Evolutionary conservation across 192 early-diverging fungal species (phyloP), one percentile per base, ranked within the genome.

Genomic region (Backusella australiensis): DNA sequence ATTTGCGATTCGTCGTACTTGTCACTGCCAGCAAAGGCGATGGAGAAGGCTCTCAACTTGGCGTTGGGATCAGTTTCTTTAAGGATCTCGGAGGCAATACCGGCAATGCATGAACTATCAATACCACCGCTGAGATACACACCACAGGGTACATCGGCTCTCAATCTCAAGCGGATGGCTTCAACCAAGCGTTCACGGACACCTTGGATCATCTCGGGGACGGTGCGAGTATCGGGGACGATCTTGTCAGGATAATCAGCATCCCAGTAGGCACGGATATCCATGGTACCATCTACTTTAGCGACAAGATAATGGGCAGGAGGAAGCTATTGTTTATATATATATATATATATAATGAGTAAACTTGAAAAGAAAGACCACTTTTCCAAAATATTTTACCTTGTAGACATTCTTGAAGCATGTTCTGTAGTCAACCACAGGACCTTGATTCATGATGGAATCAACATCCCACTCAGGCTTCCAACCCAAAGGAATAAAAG

Each of bases 391-490:
- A 32, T 32, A 39, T 9, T 39, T 39, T 39, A 75, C 74, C 74
- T 75, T 75, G 63, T 75, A 75, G 4, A 75, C 74, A 66, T 42
- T 63, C 21, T 75, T 75, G 74, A 75, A 75, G 21, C 74, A 75
- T 1, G 74, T 75, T 34, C 74, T 34, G 23, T 75, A 75, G 26
- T 75, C 74, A 67, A 21, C 21, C 19, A 42, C 19, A 44, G 59
- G 35, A 17, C 74, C 74, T 9, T 67, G 32, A 15, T 75, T 32
- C 23, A 75, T 29, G 1, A 75, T 66, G 14, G 59, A 41, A 32
- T 67, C 41, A 34, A 75, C 56, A 59, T 75, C 74, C 72, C 74
- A 75, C 39, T 75, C 74, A 23, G 74, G 35, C 26, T 75, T 36
- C 74, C 74, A 75, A 32, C 74, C 74, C 21, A 75, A 67, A 32